Base-by-base conservation (phyloP, 2,329 filamentous ascomycete species). In the Setomelanomma holmii region DNA sequence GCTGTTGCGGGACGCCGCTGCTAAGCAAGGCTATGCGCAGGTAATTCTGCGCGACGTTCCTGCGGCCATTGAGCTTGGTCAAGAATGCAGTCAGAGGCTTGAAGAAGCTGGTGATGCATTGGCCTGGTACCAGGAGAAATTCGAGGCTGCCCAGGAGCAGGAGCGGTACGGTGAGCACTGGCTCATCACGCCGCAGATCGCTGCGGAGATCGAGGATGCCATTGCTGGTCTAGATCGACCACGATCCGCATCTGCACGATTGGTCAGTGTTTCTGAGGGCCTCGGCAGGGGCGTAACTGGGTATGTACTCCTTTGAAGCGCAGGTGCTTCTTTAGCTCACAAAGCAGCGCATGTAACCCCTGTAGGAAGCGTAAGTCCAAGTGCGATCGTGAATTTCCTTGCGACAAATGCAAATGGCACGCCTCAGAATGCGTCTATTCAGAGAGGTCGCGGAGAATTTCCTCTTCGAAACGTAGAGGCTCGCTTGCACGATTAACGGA, bases 1-100 rank as follows among this genome's bases (percentile, higher is more conserved):
- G 5, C 71, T 89, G 1, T 79, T 97, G 4, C 78, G 86, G 8
- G 76, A 80, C 17, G 80, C 72, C 2, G 55, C 78, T 1, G 60
- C 77, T 5, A 72, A 79, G 30, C 68, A 74, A 35, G 62, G 64
- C 16, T 61, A 70, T 41, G 57, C 63, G 8, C 69, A 68, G 64
- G 16, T 74, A 59, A 77, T 67, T 69, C 81, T 46, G 76, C 78
- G 10, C 36, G 86, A 91, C 48, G 76, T 91, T 1, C 87, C 89
- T 1, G 86, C 90, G 1, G 92, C 93, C 0, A 67, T 83, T 1
- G 91, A 97, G 69, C 75, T 96, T 21, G 85, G 86, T 62, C 75
- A 80, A 19, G 82, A 86, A 51, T 90, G 89, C 64, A 86, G 84
- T 60, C 73, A 78, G 6, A 81, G 83, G 4, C 80, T 96, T 6